Percentiles rank a stretch among this genome's conserved stretches.
Conservation (phyloP, 1,139 yeast genomes). For the Taphrina flavorubra region DNA sequence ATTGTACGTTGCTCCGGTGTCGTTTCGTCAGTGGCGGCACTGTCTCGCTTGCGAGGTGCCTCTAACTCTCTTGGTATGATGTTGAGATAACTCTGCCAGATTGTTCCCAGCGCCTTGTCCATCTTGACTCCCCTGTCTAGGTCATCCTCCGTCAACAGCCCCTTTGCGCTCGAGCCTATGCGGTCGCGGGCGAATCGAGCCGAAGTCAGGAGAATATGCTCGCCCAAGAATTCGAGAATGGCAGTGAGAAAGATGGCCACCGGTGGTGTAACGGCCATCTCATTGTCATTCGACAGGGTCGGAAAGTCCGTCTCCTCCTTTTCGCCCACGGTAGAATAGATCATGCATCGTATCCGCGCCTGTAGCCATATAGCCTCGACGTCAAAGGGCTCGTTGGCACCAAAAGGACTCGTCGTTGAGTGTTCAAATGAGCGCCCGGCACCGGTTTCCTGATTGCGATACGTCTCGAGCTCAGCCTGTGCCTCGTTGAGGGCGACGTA, state of each 20-base stretch:
- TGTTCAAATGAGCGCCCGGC: conserved; percentile 24
- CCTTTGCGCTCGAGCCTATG: conserved; percentile 17
- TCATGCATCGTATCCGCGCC: conserved; percentile 45
- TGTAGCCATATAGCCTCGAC: conserved; percentile 42
- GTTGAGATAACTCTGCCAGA: conserved; percentile 37
- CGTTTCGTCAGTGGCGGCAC: background rate
- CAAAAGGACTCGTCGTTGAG: background rate
- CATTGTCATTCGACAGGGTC: conserved; percentile 8
- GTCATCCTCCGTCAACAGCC: conserved; percentile 21
- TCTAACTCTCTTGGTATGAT: conserved; percentile 22
- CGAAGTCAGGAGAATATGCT: conserved; percentile 42
- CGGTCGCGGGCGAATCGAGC: conserved; percentile 43
- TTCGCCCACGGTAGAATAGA: conserved; percentile 45
- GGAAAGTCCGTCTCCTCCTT: conserved; percentile 43
- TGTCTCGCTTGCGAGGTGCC: background rate
- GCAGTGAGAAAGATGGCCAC: conserved; percentile 44
- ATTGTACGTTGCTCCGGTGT: background rate
- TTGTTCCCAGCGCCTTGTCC: conserved; percentile 34
- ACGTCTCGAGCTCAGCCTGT: conserved; percentile 44
- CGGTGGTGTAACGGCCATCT: conserved; percentile 41
- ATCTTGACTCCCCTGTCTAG: conserved; percentile 32
- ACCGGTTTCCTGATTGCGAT: conserved; percentile 42
- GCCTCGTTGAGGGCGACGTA: conserved; percentile 44
- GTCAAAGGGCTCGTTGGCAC: conserved; percentile 25
- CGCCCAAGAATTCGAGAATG: conserved; percentile 43